These are phyloP conservation scores for Centaurea solstitialis DNA, from an alignment of 129 eudicot genomes.

Conservation along the genomic window DNA sequence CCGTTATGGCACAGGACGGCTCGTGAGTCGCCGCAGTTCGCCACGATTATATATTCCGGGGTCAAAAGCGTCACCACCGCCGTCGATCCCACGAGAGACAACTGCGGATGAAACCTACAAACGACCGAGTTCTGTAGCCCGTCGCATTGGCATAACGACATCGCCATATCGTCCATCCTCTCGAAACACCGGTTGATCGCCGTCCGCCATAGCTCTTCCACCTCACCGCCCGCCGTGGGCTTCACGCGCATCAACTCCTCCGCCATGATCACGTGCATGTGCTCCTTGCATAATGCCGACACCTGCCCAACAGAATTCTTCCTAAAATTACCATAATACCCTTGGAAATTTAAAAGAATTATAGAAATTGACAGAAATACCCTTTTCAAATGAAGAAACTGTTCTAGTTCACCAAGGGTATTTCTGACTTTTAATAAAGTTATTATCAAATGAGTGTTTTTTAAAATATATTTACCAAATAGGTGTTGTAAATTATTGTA, in stretches of 20 bases:
- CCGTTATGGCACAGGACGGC: conserved; percentile 52
- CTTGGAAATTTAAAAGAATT: not conserved
- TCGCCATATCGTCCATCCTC: conserved; percentile 53
- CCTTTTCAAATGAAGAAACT: not conserved
- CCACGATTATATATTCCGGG: conserved; percentile 38
- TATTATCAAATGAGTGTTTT: no score
- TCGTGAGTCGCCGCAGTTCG: conserved; percentile 66
- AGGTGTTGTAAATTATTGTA: no score
- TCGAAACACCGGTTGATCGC: conserved; percentile 36
- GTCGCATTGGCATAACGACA: conserved; percentile 35
- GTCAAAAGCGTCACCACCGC: conserved; percentile 50
- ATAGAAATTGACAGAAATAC: not conserved
- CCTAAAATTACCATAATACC: not conserved
- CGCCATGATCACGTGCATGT: conserved; percentile 46
- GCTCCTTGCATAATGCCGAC: conserved; percentile 53
- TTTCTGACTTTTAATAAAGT: not conserved
- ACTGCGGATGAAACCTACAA: conserved; percentile 31
- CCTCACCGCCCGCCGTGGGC: conserved; percentile 8
- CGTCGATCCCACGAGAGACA: conserved; percentile 42
- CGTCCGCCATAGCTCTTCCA: conserved; percentile 37
- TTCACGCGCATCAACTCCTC: conserved; percentile 54
- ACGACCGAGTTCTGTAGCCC: conserved; percentile 2
- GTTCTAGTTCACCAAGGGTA: not conserved
- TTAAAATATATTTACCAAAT: no score
- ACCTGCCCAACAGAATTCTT: conserved; percentile 32